Conservation (phyloP, 441 rosid species). For the Pelargonium australe region DNA sequence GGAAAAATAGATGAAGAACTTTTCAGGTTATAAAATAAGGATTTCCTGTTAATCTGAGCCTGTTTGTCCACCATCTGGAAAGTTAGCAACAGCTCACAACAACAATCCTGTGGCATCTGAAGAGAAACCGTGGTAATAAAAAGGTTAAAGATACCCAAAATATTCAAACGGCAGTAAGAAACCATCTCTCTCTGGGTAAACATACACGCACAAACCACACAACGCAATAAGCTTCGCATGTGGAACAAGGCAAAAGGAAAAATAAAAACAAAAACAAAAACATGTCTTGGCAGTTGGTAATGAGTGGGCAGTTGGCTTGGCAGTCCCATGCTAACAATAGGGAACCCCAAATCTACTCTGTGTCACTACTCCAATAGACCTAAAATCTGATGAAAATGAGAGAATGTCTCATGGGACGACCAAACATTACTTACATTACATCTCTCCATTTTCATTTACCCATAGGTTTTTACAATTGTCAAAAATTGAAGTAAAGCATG, state of each 20-base stretch:
- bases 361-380: neutral
- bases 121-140: constrained; percentile 17
- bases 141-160: neutral
- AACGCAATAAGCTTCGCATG: neutral
- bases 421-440: neutral
- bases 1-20: constrained; percentile 47
- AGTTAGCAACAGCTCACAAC: constrained; percentile 33
- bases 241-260: neutral
- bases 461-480: neutral
- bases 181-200: neutral
- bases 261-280: too few relatives aligned
- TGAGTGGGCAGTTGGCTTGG: neutral
- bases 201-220: neutral
- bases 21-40: constrained; percentile 40
- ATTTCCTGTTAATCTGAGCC: constrained; percentile 32
- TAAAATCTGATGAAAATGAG: neutral
- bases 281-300: neutral
- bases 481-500: neutral
- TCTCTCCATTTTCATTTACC: neutral
- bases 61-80: constrained; percentile 25
- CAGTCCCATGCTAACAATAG: neutral
- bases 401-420: neutral
- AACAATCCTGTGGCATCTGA: constrained; percentile 37
- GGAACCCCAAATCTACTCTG: neutral
- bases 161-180: neutral